Evolutionary conservation across 805 yeast species (phyloP).

Genomic region (Kuraishia capsulata): DNA sequence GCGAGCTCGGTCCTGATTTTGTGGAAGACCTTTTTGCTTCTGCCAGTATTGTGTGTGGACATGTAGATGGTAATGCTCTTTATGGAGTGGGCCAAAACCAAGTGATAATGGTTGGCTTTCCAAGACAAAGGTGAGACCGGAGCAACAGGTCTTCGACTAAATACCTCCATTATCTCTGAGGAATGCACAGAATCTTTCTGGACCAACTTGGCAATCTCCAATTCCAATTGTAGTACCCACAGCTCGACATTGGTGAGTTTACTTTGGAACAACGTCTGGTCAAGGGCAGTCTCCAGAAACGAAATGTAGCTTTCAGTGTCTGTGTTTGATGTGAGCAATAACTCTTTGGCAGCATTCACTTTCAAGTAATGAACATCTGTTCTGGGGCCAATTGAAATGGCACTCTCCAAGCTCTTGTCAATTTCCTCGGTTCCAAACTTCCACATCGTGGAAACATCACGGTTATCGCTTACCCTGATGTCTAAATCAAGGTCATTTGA

Average conservation of each 20-base stretch:
- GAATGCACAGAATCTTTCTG: neutral
- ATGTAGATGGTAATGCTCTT: neutral
- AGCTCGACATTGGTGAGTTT: conserved; percentile 26
- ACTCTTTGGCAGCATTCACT: conserved; percentile 27
- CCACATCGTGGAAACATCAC: conserved; percentile 51
- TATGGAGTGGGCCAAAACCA: neutral
- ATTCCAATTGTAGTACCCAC: conserved; percentile 18
- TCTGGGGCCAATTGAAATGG: neutral
- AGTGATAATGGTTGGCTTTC: neutral
- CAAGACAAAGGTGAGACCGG: neutral
- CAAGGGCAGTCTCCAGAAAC: conserved; percentile 4
- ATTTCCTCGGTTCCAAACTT: conserved; percentile 31
- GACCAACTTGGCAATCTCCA: neutral
- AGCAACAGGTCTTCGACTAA: neutral
- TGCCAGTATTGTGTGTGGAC: neutral
- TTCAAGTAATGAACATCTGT: conserved; percentile 21
- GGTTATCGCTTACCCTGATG: conserved; percentile 38
- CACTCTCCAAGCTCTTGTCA: conserved; percentile 2
- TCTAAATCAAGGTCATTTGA: conserved; percentile 13
- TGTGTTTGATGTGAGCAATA: conserved; percentile 22
- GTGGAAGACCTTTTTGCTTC: neutral
- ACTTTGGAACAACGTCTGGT: neutral
- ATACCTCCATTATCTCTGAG: neutral
- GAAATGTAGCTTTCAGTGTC: conserved; percentile 11
- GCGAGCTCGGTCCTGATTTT: conserved; percentile 3